phyloP scores from a whole-genome alignment of 495 filamentous ascomycete species.

The Penicillium egyptiacum region DNA sequence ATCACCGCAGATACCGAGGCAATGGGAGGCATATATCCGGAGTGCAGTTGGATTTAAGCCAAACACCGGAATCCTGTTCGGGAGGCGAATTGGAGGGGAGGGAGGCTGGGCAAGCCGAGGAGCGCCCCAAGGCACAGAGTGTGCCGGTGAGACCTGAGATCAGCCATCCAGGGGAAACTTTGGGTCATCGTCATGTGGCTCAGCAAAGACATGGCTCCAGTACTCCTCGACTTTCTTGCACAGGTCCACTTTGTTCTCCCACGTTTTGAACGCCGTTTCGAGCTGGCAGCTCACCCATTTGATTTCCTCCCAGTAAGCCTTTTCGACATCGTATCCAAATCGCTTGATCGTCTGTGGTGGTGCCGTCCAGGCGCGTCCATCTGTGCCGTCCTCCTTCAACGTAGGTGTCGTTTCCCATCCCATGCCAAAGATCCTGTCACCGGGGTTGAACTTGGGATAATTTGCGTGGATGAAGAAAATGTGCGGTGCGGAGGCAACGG shows the following conservation, averaged over 20 bases:
- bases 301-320: slow-evolving; percentile 52
- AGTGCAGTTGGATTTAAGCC: neutral
- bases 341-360: slow-evolving; percentile 36
- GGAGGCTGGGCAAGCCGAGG: neutral
- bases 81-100: neutral
- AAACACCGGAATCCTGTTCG: slow-evolving; percentile 1
- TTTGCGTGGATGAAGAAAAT: slow-evolving; percentile 57
- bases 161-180: slow-evolving; percentile 33
- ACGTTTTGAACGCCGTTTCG: slow-evolving; percentile 40
- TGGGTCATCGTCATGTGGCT: slow-evolving; percentile 38
- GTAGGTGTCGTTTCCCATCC: slow-evolving; percentile 44
- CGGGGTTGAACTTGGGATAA: slow-evolving; percentile 56
- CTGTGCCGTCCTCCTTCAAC: slow-evolving; percentile 37
- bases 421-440: slow-evolving; percentile 42
- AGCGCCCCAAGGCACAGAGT: neutral
- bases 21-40: neutral
- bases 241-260: slow-evolving; percentile 37
- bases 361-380: slow-evolving; percentile 43
- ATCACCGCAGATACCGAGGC: neutral
- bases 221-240: slow-evolving; percentile 41
- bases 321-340: slow-evolving; percentile 56
- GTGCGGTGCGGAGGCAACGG: slow-evolving; percentile 31
- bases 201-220: slow-evolving; percentile 45
- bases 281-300: slow-evolving; percentile 49
- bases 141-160: slow-evolving; percentile 1